A percentile compares a stretch with the other conserved stretches of the same genome.
phyloP scores from a whole-genome alignment of 768 basidiomycete genomes.

The Sporobolomyces pararoseus region DNA sequence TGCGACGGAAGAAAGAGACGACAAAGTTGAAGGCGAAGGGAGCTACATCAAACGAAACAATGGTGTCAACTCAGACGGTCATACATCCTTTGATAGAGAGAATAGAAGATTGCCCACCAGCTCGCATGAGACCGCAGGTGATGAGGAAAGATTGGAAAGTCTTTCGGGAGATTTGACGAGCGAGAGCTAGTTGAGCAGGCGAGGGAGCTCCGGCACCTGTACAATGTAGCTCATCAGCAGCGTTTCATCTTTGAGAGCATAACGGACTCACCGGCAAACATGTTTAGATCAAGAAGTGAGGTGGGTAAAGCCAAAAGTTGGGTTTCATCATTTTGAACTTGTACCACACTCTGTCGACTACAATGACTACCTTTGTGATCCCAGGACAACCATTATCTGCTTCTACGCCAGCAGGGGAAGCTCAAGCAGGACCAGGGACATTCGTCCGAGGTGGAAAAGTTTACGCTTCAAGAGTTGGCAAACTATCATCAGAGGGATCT shows the following conservation, averaged over 20 bases:
- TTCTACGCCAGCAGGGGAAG: conserved; percentile 58
- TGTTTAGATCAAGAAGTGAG: background rate
- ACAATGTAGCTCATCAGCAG: background rate
- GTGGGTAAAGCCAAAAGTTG: background rate
- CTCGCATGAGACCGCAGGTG: conserved; percentile 22
- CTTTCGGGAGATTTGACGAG: conserved; percentile 10
- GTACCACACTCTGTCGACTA: background rate
- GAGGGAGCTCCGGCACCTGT: conserved; percentile 9
- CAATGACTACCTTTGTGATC: conserved; percentile 55
- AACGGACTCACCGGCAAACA: conserved; percentile 28
- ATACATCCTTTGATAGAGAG: background rate
- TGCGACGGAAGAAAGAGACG: conserved; percentile 3
- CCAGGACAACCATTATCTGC: conserved; percentile 74
- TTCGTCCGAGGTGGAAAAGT: conserved; percentile 63
- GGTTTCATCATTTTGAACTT: background rate
- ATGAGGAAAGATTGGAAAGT: conserved; percentile 19
- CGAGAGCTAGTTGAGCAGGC: conserved; percentile 33
- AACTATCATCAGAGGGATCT: conserved; percentile 61
- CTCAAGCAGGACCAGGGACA: conserved; percentile 60
- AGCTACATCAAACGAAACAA: background rate
- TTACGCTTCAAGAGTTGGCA: conserved; percentile 68
- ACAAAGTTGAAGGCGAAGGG: conserved; percentile 33
- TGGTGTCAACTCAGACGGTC: too few species aligned
- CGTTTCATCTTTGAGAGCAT: background rate
- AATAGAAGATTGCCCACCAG: background rate